These are phyloP conservation scores for Xylariomycetidae sp. DNA, from an alignment of 2,329 filamentous ascomycete genomes.

Conservation along the genomic window DNA sequence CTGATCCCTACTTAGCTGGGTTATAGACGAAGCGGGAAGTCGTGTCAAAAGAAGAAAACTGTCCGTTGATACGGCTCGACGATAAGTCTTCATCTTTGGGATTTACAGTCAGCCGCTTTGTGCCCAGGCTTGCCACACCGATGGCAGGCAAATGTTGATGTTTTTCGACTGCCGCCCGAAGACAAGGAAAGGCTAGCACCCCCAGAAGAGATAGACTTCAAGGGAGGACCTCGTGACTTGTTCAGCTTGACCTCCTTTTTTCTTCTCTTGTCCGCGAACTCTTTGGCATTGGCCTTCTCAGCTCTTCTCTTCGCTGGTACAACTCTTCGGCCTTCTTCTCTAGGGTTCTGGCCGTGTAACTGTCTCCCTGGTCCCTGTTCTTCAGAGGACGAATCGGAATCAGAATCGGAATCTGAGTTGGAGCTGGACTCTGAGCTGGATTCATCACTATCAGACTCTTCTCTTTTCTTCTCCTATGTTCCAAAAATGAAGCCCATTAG, in stretches of 20 bases:
- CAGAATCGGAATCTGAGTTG: slow-evolving; percentile 31
- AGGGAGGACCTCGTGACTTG: slow-evolving; percentile 21
- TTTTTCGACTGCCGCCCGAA: slow-evolving; percentile 28
- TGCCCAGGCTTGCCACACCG: slow-evolving; percentile 60
- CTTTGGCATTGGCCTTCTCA: slow-evolving; percentile 41
- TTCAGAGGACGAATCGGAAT: slow-evolving; percentile 22
- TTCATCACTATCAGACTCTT: slow-evolving; percentile 34
- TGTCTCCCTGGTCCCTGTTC: slow-evolving; percentile 17
- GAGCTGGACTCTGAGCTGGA: slow-evolving; percentile 31
- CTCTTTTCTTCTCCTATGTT: slow-evolving; percentile 26
- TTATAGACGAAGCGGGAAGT: too few species aligned
- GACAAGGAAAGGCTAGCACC: slow-evolving; percentile 52
- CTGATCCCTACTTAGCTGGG: too few species aligned
- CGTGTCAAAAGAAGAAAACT: too few species aligned
- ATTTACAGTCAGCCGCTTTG: slow-evolving; percentile 32
- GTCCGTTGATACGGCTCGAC: too few species aligned
- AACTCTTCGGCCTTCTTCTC: slow-evolving; percentile 24
- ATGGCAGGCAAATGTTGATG: slow-evolving; percentile 46
- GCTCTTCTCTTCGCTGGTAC: slow-evolving; percentile 43
- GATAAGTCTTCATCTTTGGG: background rate
- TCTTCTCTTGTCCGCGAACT: slow-evolving; percentile 54
- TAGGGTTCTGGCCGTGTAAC: slow-evolving; percentile 36
- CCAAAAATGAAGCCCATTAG: too few species aligned
- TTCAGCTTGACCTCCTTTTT: slow-evolving; percentile 66
- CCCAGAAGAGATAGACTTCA: slow-evolving; percentile 56